Evolutionary conservation across 2,329 filamentous ascomycete species (phyloP).

Genomic region (Sporothrix inflata): DNA sequence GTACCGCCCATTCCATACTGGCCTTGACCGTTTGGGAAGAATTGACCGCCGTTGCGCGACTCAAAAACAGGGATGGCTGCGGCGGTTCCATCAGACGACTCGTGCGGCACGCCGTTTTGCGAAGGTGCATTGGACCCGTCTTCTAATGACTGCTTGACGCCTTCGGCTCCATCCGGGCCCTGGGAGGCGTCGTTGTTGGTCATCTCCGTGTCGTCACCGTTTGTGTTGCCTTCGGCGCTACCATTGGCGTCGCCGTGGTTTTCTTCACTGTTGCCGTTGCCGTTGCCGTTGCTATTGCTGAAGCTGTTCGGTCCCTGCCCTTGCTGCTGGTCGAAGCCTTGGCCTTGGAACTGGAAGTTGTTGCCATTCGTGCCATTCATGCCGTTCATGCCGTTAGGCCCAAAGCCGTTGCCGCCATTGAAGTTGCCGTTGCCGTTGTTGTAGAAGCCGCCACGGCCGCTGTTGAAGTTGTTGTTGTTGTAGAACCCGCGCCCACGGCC

Average conservation of each 20-base stretch:
- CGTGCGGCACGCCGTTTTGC: conserved; percentile 29
- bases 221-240: neutral
- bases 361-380: neutral
- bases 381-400: conserved; percentile 16
- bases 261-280: neutral
- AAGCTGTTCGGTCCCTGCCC: neutral
- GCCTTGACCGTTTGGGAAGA: neutral
- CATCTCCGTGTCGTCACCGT: conserved; percentile 1
- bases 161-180: neutral
- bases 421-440: conserved; percentile 44
- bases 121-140: neutral
- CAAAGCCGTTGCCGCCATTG: conserved; percentile 30
- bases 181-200: neutral
- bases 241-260: neutral
- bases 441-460: conserved; percentile 57
- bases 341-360: conserved; percentile 16
- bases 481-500: conserved; percentile 68
- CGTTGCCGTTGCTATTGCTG: conserved; percentile 1
- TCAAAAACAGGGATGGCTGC: conserved; percentile 27
- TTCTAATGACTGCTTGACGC: neutral
- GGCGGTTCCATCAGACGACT: neutral
- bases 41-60: conserved; percentile 8
- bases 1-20: conserved; percentile 21
- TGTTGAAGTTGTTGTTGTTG: conserved; percentile 49
- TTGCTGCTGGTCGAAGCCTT: conserved; percentile 23